These are phyloP conservation scores for Groenewaldozyma sp. DNA, from an alignment of 1,139 yeast species.

Conservation along the genomic window DNA sequence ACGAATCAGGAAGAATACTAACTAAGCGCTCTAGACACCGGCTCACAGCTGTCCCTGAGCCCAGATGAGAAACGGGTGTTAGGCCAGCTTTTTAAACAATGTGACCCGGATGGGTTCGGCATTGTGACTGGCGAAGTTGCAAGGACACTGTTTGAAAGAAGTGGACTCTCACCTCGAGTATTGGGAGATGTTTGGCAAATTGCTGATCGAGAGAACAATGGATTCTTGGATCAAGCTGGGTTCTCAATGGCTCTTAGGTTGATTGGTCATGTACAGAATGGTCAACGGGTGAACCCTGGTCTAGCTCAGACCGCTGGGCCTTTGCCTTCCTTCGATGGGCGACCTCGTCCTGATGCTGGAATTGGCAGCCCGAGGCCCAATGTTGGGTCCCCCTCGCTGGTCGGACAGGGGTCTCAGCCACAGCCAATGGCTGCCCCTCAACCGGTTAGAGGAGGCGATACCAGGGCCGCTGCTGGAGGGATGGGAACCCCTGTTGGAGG, in stretches of 20 bases:
- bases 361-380: conserved; percentile 18
- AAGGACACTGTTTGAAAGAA: conserved; percentile 74
- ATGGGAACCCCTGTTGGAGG: no score
- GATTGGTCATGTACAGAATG: conserved; percentile 81
- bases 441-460: conserved; percentile 12
- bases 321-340: conserved; percentile 34
- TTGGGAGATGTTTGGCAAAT: conserved; percentile 92
- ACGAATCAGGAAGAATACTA: background rate
- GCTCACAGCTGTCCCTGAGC: conserved; percentile 37
- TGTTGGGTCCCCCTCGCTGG: conserved; percentile 9
- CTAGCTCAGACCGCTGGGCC: conserved; percentile 46
- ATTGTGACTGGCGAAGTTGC: conserved; percentile 86
- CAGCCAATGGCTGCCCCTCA: background rate
- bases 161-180: conserved; percentile 69
- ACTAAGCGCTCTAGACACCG: conserved; percentile 2
- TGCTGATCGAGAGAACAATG: conserved; percentile 78
- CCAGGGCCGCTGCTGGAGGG: conserved; percentile 8
- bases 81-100: conserved; percentile 62
- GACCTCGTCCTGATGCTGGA: conserved; percentile 11
- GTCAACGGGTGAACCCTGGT: conserved; percentile 44
- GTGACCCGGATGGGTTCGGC: conserved; percentile 75
- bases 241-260: conserved; percentile 82
- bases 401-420: conserved; percentile 9
- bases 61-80: conserved; percentile 70
- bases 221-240: conserved; percentile 72